Evolutionary conservation across 495 filamentous ascomycete species (phyloP).

Genomic region (Hypomontagnella monticulosa): DNA sequence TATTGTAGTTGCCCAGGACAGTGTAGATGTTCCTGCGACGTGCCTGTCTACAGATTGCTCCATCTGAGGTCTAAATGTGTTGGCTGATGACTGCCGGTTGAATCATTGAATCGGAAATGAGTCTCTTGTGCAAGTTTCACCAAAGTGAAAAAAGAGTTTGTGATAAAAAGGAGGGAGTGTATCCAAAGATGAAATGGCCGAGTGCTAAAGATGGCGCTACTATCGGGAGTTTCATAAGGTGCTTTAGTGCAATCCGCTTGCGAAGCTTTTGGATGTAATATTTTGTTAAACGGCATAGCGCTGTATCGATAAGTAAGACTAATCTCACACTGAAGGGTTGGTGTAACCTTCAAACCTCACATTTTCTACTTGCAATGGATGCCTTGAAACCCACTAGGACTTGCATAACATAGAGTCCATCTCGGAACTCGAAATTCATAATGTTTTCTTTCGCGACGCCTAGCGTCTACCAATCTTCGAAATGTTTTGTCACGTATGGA

Average conservation of each 20-base stretch:
- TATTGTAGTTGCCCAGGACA: slow-evolving; percentile 11
- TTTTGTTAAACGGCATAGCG: background rate
- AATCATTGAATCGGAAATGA: background rate
- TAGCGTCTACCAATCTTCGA: slow-evolving; percentile 68
- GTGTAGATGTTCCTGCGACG: slow-evolving; percentile 11
- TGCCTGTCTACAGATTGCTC: slow-evolving; percentile 15
- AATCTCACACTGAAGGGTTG: slow-evolving; percentile 12
- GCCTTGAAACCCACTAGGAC: background rate
- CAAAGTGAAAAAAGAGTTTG: slow-evolving; percentile 19
- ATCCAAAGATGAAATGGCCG: slow-evolving; percentile 33
- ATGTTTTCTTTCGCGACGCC: slow-evolving; percentile 70
- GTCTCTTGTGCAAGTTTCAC: slow-evolving; percentile 4
- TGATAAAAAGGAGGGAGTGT: slow-evolving; percentile 20
- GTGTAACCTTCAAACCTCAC: slow-evolving; percentile 3
- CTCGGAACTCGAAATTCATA: background rate
- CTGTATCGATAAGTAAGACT: background rate
- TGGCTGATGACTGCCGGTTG: background rate
- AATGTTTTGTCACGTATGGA: slow-evolving; percentile 77
- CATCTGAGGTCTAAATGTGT: slow-evolving; percentile 20
- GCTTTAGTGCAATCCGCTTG: background rate
- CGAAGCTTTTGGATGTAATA: background rate
- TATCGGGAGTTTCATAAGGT: slow-evolving; percentile 1
- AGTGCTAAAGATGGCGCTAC: slow-evolving; percentile 11
- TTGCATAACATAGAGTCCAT: background rate
- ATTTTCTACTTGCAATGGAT: background rate